A percentile compares a stretch with the other conserved stretches of the same genome.
Conservation (phyloP, 495 filamentous ascomycete species). For the Neurospora tetraspora region DNA sequence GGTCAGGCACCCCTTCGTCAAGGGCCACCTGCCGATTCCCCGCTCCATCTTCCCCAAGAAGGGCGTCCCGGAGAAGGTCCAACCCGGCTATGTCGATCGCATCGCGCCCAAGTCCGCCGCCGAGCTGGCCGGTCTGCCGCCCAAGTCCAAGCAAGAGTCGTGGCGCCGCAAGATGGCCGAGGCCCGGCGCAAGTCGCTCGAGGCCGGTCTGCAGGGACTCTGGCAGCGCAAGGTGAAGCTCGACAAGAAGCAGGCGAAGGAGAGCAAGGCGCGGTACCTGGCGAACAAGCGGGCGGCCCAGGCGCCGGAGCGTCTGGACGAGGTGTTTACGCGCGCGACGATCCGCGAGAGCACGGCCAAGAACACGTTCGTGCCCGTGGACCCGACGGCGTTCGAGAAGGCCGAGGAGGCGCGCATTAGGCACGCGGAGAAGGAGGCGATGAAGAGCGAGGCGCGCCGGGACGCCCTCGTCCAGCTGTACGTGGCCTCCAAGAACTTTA, state of each 20-base stretch:
- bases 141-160: conserved; percentile 21
- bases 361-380: conserved; percentile 16
- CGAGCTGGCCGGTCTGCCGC: conserved; percentile 12
- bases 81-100: conserved; percentile 16
- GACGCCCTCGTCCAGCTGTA: conserved; percentile 39
- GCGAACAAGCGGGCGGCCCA: conserved; percentile 19
- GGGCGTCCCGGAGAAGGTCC: conserved; percentile 23
- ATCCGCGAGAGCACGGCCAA: conserved; percentile 21
- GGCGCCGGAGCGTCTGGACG: conserved; percentile 32
- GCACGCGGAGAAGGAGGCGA: conserved; percentile 8
- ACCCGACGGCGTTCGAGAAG: conserved; percentile 26
- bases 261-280: conserved; percentile 4
- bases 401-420: conserved; percentile 16
- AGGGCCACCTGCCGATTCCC: conserved; percentile 36
- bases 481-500: conserved; percentile 35
- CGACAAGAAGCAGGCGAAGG: conserved; percentile 5
- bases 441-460: conserved; percentile 28
- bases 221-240: conserved; percentile 26
- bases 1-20: conserved; percentile 21
- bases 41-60: conserved; percentile 31
- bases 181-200: conserved; percentile 26
- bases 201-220: conserved; percentile 26
- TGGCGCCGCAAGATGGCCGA: conserved; percentile 27
- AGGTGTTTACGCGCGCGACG: conserved; percentile 32
- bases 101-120: conserved; percentile 19